These are phyloP conservation scores for Annulohypoxylon truncatum DNA, from an alignment of 2,329 filamentous ascomycete species.

Conservation along the genomic window DNA sequence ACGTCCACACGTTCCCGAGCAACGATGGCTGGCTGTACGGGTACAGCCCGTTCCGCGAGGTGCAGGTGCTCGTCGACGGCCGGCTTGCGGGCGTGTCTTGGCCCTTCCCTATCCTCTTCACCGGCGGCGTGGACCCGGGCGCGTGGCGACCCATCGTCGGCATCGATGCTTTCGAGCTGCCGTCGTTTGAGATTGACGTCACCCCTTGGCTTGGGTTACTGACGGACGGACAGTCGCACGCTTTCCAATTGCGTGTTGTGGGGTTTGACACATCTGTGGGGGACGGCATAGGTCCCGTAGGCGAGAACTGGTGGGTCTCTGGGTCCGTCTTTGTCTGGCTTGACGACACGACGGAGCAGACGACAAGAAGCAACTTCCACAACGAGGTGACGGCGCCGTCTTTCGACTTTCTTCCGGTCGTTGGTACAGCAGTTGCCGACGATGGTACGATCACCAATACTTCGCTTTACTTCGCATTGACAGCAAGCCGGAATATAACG, in stretches of 20 bases:
- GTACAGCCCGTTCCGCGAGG: slow-evolving; percentile 73
- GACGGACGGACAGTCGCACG: slow-evolving; percentile 64
- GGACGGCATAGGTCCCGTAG: slow-evolving; percentile 57
- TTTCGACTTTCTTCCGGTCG: slow-evolving; percentile 44
- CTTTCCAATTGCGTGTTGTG: slow-evolving; percentile 42
- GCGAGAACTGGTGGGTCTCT: slow-evolving; percentile 72
- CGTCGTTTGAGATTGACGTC: slow-evolving; percentile 75
- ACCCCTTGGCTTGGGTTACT: slow-evolving; percentile 72
- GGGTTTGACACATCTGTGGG: slow-evolving; percentile 58
- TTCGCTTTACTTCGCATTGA: slow-evolving; percentile 47
- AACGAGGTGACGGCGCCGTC: slow-evolving; percentile 34
- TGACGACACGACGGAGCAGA: slow-evolving; percentile 55
- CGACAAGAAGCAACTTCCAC: slow-evolving; percentile 34
- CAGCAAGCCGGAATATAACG: slow-evolving; percentile 44
- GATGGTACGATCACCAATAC: slow-evolving; percentile 45
- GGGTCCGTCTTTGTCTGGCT: slow-evolving; percentile 75
- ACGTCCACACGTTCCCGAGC: slow-evolving; percentile 64
- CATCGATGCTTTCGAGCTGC: slow-evolving; percentile 75
- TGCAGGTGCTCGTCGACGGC: slow-evolving; percentile 73
- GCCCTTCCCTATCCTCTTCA: slow-evolving; percentile 78
- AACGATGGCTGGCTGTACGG: slow-evolving; percentile 65
- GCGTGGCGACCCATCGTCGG: slow-evolving; percentile 78
- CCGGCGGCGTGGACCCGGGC: slow-evolving; percentile 73
- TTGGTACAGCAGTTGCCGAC: slow-evolving; percentile 38
- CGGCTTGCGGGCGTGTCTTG: slow-evolving; percentile 72